phyloP scores from a whole-genome alignment of 2,329 filamentous ascomycete genomes.

The Beauveria pseudobassiana region DNA sequence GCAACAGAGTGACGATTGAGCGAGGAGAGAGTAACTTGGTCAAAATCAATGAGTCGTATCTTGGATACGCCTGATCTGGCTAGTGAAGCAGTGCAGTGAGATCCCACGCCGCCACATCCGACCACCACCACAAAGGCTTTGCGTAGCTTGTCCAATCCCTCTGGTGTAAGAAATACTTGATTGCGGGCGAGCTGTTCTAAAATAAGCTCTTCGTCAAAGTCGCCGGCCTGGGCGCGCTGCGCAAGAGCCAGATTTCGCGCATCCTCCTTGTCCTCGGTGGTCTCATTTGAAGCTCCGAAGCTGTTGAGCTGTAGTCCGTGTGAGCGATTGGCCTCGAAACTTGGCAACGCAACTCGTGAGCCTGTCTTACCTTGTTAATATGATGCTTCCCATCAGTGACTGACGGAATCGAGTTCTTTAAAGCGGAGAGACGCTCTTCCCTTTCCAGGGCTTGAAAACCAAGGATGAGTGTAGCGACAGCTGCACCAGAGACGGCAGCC shows the following conservation, averaged over 20 bases:
- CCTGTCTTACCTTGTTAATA: conserved; percentile 13
- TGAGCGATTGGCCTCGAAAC: conserved; percentile 15
- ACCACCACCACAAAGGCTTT: conserved; percentile 81
- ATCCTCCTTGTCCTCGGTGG: conserved; percentile 51
- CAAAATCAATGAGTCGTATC: conserved; percentile 88
- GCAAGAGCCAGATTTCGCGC: conserved; percentile 51
- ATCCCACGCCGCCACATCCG: conserved; percentile 90
- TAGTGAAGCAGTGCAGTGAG: conserved; percentile 79
- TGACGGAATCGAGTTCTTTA: conserved; percentile 54
- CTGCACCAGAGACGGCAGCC: conserved; percentile 56
- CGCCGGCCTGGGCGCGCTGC: conserved; percentile 51
- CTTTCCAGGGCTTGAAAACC: conserved; percentile 54
- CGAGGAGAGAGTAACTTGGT: conserved; percentile 91
- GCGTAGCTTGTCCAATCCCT: conserved; percentile 72
- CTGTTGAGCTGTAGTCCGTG: conserved; percentile 45
- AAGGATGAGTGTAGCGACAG: conserved; percentile 53
- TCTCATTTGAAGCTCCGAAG: conserved; percentile 46
- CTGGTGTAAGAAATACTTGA: conserved; percentile 78
- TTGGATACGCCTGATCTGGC: conserved; percentile 84
- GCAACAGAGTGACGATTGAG: conserved; percentile 95
- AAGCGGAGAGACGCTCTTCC: conserved; percentile 43
- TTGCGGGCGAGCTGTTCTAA: conserved; percentile 92
- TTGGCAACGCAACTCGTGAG: conserved; percentile 5
- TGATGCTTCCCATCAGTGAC: conserved; percentile 15
- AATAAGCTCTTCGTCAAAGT: conserved; percentile 72